Conservation (phyloP, 2,329 filamentous ascomycete genomes). For the Madurella fahalii region DNA sequence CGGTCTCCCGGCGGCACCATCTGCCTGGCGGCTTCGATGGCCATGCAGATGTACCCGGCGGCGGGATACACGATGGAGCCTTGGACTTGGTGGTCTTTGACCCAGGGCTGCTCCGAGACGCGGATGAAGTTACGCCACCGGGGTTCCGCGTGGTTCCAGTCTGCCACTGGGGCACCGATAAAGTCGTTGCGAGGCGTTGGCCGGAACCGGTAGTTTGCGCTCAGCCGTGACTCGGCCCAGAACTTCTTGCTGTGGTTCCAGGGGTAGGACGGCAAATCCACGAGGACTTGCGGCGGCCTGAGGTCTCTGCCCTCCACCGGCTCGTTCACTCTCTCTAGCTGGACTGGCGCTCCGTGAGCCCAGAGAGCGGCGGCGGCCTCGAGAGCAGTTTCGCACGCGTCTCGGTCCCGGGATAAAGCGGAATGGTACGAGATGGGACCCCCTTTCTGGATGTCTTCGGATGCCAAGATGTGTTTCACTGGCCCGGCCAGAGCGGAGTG, state of each 20-base stretch:
- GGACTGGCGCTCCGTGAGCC: background rate
- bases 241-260: conserved; percentile 40
- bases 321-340: background rate
- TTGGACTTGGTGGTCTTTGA: conserved; percentile 45
- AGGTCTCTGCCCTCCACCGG: background rate
- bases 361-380: background rate
- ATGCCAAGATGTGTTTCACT: background rate
- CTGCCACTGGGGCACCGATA: background rate
- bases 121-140: conserved; percentile 33
- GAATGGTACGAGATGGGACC: background rate
- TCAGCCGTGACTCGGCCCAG: conserved; percentile 35
- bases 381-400: background rate
- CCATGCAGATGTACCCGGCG: conserved; percentile 32
- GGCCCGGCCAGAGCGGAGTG: background rate
- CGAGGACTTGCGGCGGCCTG: background rate
- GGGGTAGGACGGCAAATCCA: conserved; percentile 39
- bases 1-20: background rate
- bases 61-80: conserved; percentile 45
- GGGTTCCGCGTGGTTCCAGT: conserved; percentile 29
- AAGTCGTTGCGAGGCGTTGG: too few species aligned
- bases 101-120: conserved; percentile 36
- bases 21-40: conserved; percentile 32
- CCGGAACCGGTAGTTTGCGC: background rate
- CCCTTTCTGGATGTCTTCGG: too few species aligned
- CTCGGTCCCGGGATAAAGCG: background rate